These are phyloP conservation scores for Talaromyces thailandensis DNA, from an alignment of 495 filamentous ascomycete species.

Conservation along the genomic window DNA sequence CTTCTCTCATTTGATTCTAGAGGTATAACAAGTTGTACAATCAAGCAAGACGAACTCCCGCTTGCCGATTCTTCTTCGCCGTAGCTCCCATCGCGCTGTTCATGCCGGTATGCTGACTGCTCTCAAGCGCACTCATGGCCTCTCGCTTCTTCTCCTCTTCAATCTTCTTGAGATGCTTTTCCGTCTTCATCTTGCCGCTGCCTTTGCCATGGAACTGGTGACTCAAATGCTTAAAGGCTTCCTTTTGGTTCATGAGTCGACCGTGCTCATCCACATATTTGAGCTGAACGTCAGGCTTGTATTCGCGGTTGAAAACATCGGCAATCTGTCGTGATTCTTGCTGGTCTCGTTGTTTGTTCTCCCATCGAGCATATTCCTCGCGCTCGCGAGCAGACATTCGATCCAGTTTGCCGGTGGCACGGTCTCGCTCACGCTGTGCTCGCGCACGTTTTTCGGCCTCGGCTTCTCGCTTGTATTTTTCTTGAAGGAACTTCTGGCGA, in stretches of 20 bases:
- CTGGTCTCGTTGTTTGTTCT: slow-evolving; percentile 81
- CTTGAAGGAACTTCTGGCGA: slow-evolving; percentile 69
- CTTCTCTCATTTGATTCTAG: background rate
- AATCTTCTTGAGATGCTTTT: slow-evolving; percentile 94
- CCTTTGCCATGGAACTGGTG: slow-evolving; percentile 99
- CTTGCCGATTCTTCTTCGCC: slow-evolving; percentile 77
- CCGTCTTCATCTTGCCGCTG: slow-evolving; percentile 94
- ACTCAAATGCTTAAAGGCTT: slow-evolving; percentile 89
- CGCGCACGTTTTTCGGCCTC: slow-evolving; percentile 71
- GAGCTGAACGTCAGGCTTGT: slow-evolving; percentile 82
- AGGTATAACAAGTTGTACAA: background rate
- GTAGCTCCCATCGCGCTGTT: slow-evolving; percentile 62
- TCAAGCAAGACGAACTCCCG: slow-evolving; percentile 77
- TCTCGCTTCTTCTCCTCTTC: slow-evolving; percentile 85
- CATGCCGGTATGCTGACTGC: slow-evolving; percentile 75
- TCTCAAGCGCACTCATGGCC: slow-evolving; percentile 72
- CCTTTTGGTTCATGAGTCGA: slow-evolving; percentile 78
- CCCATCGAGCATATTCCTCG: slow-evolving; percentile 78
- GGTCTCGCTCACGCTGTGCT: slow-evolving; percentile 79
- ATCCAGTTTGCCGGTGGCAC: slow-evolving; percentile 70
- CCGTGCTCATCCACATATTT: slow-evolving; percentile 86
- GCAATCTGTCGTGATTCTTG: slow-evolving; percentile 70
- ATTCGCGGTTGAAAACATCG: slow-evolving; percentile 75
- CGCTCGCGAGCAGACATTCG: slow-evolving; percentile 81
- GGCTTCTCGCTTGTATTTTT: slow-evolving; percentile 63